A percentile compares a stretch with the other conserved stretches of the same genome.
Evolutionary conservation across 352 stramenopile species (phyloP).

Genomic region (Blastocystis sp.): DNA sequence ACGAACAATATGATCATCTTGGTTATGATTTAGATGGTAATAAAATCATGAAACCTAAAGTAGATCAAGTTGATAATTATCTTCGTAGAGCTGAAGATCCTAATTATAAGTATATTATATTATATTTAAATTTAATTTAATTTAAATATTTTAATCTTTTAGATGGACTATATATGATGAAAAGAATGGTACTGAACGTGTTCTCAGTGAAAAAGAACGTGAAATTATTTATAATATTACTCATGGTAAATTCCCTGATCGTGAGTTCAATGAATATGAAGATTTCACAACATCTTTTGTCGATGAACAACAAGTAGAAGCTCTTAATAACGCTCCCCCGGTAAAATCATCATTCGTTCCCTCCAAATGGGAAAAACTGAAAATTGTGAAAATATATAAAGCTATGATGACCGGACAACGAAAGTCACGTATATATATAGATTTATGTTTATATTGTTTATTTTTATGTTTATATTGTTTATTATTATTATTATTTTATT

Average conservation of each 20-base stretch:
- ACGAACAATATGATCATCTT: constrained; percentile 98
- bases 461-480: too few relatives aligned
- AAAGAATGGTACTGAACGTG: constrained; percentile 89
- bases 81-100: too few relatives aligned
- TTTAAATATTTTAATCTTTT: constrained; percentile 74
- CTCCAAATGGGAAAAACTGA: constrained; percentile 41
- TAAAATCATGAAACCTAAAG: constrained; percentile 75
- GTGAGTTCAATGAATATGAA: constrained; percentile 67
- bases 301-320: constrained; percentile 62
- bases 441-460: constrained; percentile 55
- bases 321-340: constrained; percentile 60
- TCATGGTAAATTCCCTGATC: constrained; percentile 63
- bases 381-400: constrained; percentile 50
- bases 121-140: too few relatives aligned
- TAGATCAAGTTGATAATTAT: constrained; percentile 63
- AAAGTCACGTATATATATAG: constrained; percentile 35
- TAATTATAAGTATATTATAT: too few relatives aligned
- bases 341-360: constrained; percentile 43
- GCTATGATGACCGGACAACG: constrained; percentile 33
- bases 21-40: constrained; percentile 87
- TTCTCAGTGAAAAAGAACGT: constrained; percentile 79
- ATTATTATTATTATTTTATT: too few relatives aligned
- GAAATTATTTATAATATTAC: constrained; percentile 91
- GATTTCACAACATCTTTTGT: constrained; percentile 68
- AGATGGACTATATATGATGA: constrained; percentile 86